A percentile compares a stretch with the other conserved stretches of the same genome.
These are phyloP conservation scores for Chlamydomonas sp. DNA, from an alignment of 139 green algal species.

Conservation along the genomic window DNA sequence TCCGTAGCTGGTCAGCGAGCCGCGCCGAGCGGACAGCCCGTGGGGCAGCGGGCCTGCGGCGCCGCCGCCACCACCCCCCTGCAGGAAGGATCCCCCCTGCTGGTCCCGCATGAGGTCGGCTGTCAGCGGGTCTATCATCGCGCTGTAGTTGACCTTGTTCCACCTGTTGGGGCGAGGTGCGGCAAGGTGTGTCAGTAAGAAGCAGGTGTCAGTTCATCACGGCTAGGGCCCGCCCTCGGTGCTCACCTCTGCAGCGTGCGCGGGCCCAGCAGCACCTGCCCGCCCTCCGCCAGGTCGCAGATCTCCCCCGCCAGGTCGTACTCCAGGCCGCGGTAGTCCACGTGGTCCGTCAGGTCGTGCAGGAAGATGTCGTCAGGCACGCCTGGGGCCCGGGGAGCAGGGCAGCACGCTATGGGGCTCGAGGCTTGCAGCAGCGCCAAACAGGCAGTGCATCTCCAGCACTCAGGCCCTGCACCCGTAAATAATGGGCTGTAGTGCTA, in stretches of 20 bases:
- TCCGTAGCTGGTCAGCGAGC: conserved; percentile 18
- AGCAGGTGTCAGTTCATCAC: no score
- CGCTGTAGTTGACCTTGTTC: conserved; percentile 36
- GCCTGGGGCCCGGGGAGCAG: conserved; percentile 8
- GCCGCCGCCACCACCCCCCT: neutral
- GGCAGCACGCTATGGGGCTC: neutral
- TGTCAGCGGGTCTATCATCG: conserved; percentile 12
- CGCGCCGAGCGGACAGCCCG: conserved; percentile 6
- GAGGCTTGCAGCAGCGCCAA: no score
- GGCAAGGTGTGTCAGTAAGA: neutral
- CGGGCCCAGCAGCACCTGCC: conserved; percentile 60
- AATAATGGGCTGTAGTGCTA: no score
- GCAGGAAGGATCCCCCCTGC: conserved; percentile 30
- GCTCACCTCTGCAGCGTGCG: conserved; percentile 51
- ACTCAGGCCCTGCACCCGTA: no score
- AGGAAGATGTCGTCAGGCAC: conserved; percentile 63
- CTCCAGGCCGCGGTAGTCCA: conserved; percentile 62
- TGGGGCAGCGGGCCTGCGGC: neutral
- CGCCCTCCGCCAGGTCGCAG: conserved; percentile 52
- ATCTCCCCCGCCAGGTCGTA: conserved; percentile 59
- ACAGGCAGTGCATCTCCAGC: no score
- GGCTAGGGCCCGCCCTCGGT: neutral
- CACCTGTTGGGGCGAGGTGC: neutral
- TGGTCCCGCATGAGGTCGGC: conserved; percentile 29
- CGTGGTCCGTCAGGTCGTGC: conserved; percentile 61